Conservation (phyloP, 495 filamentous ascomycete genomes). For the Aspergillus biplanus region DNA sequence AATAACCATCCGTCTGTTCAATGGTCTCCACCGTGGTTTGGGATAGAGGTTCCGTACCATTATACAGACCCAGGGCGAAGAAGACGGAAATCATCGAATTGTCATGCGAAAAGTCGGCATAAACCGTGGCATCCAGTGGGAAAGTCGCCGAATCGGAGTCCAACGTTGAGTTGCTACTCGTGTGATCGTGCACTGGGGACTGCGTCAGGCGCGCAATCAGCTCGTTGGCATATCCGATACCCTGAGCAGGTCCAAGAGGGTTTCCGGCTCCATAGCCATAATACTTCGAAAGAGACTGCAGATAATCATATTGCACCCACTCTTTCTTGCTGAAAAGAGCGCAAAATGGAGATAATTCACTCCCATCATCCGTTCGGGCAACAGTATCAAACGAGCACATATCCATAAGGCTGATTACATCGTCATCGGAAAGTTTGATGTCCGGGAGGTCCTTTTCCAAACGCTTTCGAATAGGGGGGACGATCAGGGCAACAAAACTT, state of each 20-base stretch:
- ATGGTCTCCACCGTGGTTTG: conserved; percentile 50
- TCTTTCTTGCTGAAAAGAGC: conserved; percentile 67
- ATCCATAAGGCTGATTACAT: conserved; percentile 77
- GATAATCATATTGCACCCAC: conserved; percentile 78
- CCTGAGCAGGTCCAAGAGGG: conserved; percentile 76
- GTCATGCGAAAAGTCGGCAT: conserved; percentile 88
- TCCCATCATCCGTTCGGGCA: conserved; percentile 43
- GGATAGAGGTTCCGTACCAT: conserved; percentile 53
- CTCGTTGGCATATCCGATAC: conserved; percentile 84
- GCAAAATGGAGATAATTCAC: conserved; percentile 66
- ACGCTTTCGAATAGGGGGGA: conserved; percentile 61
- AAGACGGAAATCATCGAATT: conserved; percentile 78
- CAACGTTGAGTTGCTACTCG: conserved; percentile 72
- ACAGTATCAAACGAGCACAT: conserved; percentile 83
- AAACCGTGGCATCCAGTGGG: conserved; percentile 65
- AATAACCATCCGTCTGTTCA: conserved; percentile 58
- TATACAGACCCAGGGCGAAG: conserved; percentile 74
- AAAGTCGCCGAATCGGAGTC: conserved; percentile 65
- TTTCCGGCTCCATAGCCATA: conserved; percentile 79
- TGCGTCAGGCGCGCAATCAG: conserved; percentile 77
- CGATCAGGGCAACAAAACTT: conserved; percentile 59
- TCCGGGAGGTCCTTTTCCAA: conserved; percentile 65
- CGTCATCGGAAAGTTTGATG: conserved; percentile 57
- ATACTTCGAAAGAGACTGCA: conserved; percentile 75
- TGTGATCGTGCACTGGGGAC: conserved; percentile 67